Evolutionary conservation across 768 basidiomycete genomes (phyloP).

Genomic region (Trametes cubensis): DNA sequence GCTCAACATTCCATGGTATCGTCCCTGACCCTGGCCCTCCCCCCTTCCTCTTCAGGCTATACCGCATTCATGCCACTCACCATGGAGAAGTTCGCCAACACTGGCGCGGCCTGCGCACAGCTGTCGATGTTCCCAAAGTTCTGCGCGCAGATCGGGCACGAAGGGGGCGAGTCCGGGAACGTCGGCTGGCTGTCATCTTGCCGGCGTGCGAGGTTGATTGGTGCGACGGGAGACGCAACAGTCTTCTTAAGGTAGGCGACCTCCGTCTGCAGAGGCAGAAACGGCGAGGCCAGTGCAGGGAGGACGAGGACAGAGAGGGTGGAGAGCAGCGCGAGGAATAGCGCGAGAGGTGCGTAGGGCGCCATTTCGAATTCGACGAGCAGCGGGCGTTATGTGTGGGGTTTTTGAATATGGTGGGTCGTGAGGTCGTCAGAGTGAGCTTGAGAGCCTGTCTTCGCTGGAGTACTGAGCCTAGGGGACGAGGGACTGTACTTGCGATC

Average conservation of each 20-base stretch:
- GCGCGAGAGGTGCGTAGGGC: constrained; percentile 15
- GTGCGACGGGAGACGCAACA: not conserved
- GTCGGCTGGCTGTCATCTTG: constrained; percentile 36
- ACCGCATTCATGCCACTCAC: constrained; percentile 38
- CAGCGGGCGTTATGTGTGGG: not conserved
- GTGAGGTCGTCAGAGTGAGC: not conserved
- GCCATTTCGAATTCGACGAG: constrained; percentile 4
- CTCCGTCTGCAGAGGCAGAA: constrained; percentile 8
- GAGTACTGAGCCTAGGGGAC: constrained; percentile 1
- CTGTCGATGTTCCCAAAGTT: constrained; percentile 55
- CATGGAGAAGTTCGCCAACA: constrained; percentile 57
- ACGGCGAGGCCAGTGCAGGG: constrained; percentile 11
- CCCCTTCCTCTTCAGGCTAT: not conserved
- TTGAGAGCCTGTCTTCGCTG: not conserved
- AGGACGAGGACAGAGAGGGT: not conserved
- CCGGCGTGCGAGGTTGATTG: constrained; percentile 4
- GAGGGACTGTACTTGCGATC: constrained; percentile 1
- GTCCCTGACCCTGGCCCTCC: not conserved
- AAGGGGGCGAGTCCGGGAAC: constrained; percentile 58
- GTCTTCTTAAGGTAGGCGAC: not conserved
- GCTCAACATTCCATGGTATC: not conserved
- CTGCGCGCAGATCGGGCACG: constrained; percentile 59
- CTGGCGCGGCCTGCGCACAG: constrained; percentile 60
- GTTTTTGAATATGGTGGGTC: not conserved
- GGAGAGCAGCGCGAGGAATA: constrained; percentile 9